Base-by-base conservation (phyloP, 2,329 filamentous ascomycete species). In the Furcasterigmium sp. region DNA sequence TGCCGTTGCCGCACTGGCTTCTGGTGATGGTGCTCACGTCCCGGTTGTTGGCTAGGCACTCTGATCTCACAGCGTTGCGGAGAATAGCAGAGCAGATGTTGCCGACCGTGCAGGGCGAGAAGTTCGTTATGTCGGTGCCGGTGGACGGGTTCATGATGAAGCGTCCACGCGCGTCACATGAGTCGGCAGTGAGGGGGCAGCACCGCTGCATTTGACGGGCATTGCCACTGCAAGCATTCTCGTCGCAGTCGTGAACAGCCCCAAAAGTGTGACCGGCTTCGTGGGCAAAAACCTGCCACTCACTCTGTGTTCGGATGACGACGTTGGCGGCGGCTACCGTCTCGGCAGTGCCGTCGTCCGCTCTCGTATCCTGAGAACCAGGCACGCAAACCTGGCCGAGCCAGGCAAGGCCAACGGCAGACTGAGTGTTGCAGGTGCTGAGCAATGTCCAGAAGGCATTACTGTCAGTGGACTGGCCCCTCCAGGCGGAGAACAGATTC, bases 91-190 rank as follows among this genome's bases (percentile, higher is more conserved):
- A 87, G 69, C 93, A 98, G 47, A 98, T 88, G 58, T 97, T 97
- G 50, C 93, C 93, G 51, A 98, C 77, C 19, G 83, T 86, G 69
- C 93, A 98, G 3, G 84, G 77, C 1, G 90, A 96, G 67, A 98
- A 98, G 34, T 76, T 69, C 1, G 76, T 84, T 59, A 96, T 88
- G 44, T 80, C 78, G 8, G 72, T 61, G 11, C 76, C 78, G 2
- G 91, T 93, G 10, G 87, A 93, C 0, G 93, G 93, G 60, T 97
- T 97, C 93, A 98, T 98, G 64, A 98, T 90, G 66, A 82, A 98
- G 46, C 75, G 65, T n/a, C 79, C 84, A 34, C 74, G 69, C 18
- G 93, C 93, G 62, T 94, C 73, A 62, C 93, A 98, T 0, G 68
- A 73, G 34, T 48, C 61, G 8, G 69, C 56, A 53, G 74, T 85